Evolutionary conservation across 2,329 filamentous ascomycete genomes (phyloP).

Genomic region (Harringtonia lauricola): DNA sequence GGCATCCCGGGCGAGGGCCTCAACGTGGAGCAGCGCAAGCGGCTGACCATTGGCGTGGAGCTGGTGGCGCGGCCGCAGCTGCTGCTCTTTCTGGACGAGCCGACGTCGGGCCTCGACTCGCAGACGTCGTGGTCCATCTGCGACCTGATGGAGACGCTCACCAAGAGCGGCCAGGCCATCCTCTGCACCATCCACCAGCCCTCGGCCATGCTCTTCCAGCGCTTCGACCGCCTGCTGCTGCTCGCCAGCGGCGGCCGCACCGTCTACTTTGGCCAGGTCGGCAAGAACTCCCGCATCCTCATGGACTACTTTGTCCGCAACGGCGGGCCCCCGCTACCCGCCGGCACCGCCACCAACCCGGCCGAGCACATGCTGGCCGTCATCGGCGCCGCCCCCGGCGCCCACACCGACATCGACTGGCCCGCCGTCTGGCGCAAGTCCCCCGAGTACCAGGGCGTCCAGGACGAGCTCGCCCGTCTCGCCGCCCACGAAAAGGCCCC

Average conservation of each 20-base stretch:
- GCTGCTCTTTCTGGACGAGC: conserved; percentile 85
- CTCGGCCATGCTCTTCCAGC: conserved; percentile 10
- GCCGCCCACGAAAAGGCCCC: conserved; percentile 3
- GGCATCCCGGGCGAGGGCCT: conserved; percentile 34
- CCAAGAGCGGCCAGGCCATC: conserved; percentile 20
- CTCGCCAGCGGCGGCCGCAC: conserved; percentile 8
- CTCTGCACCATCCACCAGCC: conserved; percentile 17
- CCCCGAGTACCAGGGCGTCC: conserved; percentile 58
- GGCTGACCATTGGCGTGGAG: conserved; percentile 49
- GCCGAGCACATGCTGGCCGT: conserved; percentile 65
- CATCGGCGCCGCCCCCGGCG: conserved; percentile 32
- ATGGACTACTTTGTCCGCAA: conserved; percentile 68
- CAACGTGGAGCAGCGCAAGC: conserved; percentile 40
- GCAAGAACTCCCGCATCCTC: conserved; percentile 55
- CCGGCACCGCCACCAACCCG: conserved; percentile 51
- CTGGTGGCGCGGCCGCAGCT: conserved; percentile 55
- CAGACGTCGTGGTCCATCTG: conserved; percentile 90
- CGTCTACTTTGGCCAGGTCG: conserved; percentile 30
- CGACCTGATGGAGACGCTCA: conserved; percentile 65
- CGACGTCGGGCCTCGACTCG: conserved; percentile 84
- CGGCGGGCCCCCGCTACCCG: conserved; percentile 51
- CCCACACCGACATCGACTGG: conserved; percentile 53
- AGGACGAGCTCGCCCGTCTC: conserved; percentile 33
- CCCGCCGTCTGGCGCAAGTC: conserved; percentile 29
- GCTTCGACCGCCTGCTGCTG: conserved; percentile 10